A percentile compares a stretch with the other conserved stretches of the same genome.
Conservation (phyloP, 371 early-diverging fungal species). For the Neoconidiobolus thromboides region DNA sequence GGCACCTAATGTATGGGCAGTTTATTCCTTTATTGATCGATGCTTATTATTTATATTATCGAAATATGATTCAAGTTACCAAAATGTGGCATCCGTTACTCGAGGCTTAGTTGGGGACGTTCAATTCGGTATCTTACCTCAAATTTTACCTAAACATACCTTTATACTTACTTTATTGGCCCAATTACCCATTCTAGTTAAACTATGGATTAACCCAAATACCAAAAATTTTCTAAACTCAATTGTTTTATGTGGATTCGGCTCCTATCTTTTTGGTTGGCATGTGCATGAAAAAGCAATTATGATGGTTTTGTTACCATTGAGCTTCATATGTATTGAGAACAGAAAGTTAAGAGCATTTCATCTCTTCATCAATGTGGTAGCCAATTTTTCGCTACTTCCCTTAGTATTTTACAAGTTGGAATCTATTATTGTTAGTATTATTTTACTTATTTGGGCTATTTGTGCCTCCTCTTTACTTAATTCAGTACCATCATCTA, state of each 20-base stretch:
- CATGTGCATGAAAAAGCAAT: constrained; percentile 97
- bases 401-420: not conserved
- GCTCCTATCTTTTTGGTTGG: constrained; percentile 89
- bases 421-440: not conserved
- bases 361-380: not conserved
- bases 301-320: constrained; percentile 62
- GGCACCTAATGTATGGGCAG: constrained; percentile 96
- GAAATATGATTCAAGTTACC: constrained; percentile 20
- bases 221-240: constrained; percentile 49
- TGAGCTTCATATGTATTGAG: constrained; percentile 11
- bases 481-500: not conserved
- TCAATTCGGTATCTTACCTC: constrained; percentile 58
- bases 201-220: constrained; percentile 44
- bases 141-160: constrained; percentile 51
- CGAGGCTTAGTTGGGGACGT: constrained; percentile 87
- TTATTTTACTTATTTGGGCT: not conserved
- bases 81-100: constrained; percentile 32
- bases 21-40: constrained; percentile 73
- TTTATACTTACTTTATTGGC: constrained; percentile 50
- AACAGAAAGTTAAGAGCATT: not conserved
- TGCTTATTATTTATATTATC: constrained; percentile 26
- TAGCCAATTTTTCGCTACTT: not conserved
- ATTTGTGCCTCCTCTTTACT: not conserved
- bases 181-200: constrained; percentile 25
- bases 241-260: constrained; percentile 59